phyloP scores from a whole-genome alignment of 306 rosid species.

The Corylus americana region DNA sequence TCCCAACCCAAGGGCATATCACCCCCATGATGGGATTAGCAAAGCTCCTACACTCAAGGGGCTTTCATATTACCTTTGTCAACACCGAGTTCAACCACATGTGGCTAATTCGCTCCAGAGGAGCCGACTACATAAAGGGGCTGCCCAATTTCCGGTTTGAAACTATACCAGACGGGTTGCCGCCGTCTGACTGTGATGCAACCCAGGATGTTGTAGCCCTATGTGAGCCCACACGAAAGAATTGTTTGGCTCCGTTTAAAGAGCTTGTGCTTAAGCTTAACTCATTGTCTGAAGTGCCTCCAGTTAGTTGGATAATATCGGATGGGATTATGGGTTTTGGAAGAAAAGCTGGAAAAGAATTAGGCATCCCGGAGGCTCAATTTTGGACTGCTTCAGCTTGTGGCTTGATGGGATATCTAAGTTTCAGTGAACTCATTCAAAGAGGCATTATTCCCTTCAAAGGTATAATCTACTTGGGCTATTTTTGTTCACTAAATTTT shows the following conservation, averaged over 20 bases:
- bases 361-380: conserved; percentile 34
- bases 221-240: conserved; percentile 27
- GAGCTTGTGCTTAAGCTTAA: conserved; percentile 28
- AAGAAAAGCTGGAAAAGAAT: conserved; percentile 25
- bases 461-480: conserved; percentile 5
- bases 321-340: conserved; percentile 40
- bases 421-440: conserved; percentile 23
- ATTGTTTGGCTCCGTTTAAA: conserved; percentile 27
- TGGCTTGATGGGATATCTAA: conserved; percentile 35
- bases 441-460: conserved; percentile 40
- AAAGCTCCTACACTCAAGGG: conserved; percentile 29
- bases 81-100: conserved; percentile 18
- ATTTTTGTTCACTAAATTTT: neutral
- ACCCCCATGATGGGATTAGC: conserved; percentile 35
- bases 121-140: conserved; percentile 4
- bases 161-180: conserved; percentile 34
- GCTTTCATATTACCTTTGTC: conserved; percentile 38
- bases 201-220: conserved; percentile 23
- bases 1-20: conserved; percentile 37
- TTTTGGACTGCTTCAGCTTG: conserved; percentile 49
- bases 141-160: conserved; percentile 24
- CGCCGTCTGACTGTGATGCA: conserved; percentile 7
- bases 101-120: conserved; percentile 19
- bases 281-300: conserved; percentile 20
- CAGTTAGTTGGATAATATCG: conserved; percentile 30